Base-by-base conservation (phyloP, 257 asterid genomes). In the Primulina tabacum region DNA sequence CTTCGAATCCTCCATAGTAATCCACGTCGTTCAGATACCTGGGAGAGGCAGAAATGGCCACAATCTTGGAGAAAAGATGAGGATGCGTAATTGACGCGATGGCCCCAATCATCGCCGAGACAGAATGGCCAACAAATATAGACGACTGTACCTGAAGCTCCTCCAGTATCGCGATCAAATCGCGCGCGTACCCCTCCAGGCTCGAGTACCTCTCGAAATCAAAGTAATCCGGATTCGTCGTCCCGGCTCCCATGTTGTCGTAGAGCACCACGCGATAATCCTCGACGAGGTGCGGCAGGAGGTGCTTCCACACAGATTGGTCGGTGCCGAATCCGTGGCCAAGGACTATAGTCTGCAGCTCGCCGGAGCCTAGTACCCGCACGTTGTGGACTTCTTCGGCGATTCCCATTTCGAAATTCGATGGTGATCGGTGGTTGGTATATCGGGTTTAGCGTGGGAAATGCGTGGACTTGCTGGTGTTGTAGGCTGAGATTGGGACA, bases 261-360 rank as follows among this genome's bases (percentile, higher is more conserved):
- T 76, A 84, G 9, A 84, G 61, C 1, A 84, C 71, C 5, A 79
- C 86, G 5, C 71, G 71, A 24, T 74, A 79, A 1, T 81, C 72
- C 16, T 79, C 76, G 5, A 84, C 78, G 11, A 81, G 86, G 69
- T 84, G 80, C 16, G 88, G 84, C 0, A 81, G 70, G 20, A 81
- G 74, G 28, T 81, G 86, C 65, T 79, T 76, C 88, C 86, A 84
- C 8, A 77, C 84, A 0, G 86, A 84, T 60, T 81, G 86, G 30
- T 84, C 86, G 57, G 83, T 79, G 50, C 86, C 86, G n/a, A 84
- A 79, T n/a, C 88, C 86, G 66, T 84, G 88, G 14, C 79, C 84
- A 0, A 79, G 86, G 10, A 84, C 81, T 17, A 81, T 58, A 5
- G 68, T 66, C 43, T 28, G 30, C 30, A 2, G 71, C 18, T 72